phyloP scores from a whole-genome alignment of 2,329 filamentous ascomycete species.

The Trichoderma breve region DNA sequence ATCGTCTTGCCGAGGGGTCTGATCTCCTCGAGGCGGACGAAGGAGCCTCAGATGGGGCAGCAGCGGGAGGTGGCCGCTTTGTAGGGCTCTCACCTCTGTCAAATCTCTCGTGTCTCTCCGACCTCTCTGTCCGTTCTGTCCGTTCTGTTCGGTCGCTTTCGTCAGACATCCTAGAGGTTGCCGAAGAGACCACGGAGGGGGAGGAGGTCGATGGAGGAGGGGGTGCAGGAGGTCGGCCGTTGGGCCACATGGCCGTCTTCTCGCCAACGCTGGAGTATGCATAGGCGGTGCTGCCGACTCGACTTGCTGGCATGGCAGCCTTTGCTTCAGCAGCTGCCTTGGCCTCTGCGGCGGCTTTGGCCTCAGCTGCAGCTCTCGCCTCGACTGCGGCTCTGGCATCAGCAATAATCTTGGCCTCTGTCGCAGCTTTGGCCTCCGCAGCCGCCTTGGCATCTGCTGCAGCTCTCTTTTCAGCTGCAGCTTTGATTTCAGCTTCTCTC shows the following conservation, averaged over 20 bases:
- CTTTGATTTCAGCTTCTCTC: constrained; percentile 21
- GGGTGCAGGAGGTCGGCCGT: constrained; percentile 50
- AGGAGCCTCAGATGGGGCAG: constrained; percentile 13
- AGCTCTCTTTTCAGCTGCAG: constrained; percentile 24
- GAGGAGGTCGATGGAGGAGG: constrained; percentile 25
- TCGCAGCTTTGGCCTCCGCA: constrained; percentile 39
- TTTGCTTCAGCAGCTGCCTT: constrained; percentile 27
- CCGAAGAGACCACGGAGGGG: constrained; percentile 9
- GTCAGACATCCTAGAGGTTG: constrained; percentile 14
- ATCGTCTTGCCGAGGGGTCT: constrained; percentile 15
- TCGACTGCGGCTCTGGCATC: constrained; percentile 21
- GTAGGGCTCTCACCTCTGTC: constrained; percentile 16
- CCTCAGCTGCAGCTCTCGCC: constrained; percentile 17
- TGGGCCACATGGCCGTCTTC: constrained; percentile 68
- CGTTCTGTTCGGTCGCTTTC: not conserved
- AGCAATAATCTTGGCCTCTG: constrained; percentile 44
- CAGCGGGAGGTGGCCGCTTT: constrained; percentile 16
- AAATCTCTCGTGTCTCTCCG: not conserved
- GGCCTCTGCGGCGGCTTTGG: not conserved
- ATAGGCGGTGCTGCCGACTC: constrained; percentile 54
- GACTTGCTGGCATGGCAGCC: constrained; percentile 28
- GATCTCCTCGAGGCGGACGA: constrained; percentile 21
- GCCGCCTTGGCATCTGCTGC: constrained; percentile 37
- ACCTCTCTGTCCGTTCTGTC: not conserved
- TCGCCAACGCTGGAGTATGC: constrained; percentile 66